phyloP scores from a whole-genome alignment of 345 rosid genomes.

The Firmiana major region DNA sequence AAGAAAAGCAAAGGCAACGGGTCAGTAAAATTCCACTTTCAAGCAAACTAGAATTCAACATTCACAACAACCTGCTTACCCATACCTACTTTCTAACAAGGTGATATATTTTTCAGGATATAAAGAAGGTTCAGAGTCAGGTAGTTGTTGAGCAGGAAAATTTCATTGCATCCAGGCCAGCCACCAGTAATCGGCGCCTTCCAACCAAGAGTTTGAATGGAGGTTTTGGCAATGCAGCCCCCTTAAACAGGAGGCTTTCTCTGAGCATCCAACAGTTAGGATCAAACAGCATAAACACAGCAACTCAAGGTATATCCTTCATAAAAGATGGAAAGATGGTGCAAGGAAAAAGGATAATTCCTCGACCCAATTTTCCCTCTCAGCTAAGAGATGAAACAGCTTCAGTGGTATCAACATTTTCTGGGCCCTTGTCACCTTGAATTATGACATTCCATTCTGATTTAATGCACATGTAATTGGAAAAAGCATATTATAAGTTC shows the following conservation, averaged over 20 bases:
- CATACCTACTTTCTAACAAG: slow-evolving; percentile 13
- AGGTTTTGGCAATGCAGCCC: slow-evolving; percentile 43
- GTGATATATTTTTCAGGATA: slow-evolving; percentile 37
- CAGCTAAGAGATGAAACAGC: slow-evolving; percentile 54
- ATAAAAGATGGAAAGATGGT: slow-evolving; percentile 43
- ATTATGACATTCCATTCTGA: background rate
- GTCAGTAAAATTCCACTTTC: slow-evolving; percentile 36
- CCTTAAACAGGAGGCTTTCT: slow-evolving; percentile 51
- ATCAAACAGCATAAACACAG: slow-evolving; percentile 37
- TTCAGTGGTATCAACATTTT: background rate
- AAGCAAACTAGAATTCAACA: slow-evolving; percentile 4
- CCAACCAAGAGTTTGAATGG: slow-evolving; percentile 59
- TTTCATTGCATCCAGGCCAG: slow-evolving; percentile 47
- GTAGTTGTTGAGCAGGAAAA: slow-evolving; percentile 48
- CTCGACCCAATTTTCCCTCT: slow-evolving; percentile 34
- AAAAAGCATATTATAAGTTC: background rate
- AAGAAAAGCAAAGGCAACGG: slow-evolving; percentile 74
- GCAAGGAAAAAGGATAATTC: slow-evolving; percentile 35
- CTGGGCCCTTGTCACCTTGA: slow-evolving; percentile 75
- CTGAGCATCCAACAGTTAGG: slow-evolving; percentile 42
- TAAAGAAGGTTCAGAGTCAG: slow-evolving; percentile 50
- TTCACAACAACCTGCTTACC: background rate
- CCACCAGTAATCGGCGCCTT: slow-evolving; percentile 51
- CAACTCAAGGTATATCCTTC: slow-evolving; percentile 44
- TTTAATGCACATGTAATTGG: background rate